Conservation (phyloP, 495 filamentous ascomycete species). For the Xylaria intraflava region DNA sequence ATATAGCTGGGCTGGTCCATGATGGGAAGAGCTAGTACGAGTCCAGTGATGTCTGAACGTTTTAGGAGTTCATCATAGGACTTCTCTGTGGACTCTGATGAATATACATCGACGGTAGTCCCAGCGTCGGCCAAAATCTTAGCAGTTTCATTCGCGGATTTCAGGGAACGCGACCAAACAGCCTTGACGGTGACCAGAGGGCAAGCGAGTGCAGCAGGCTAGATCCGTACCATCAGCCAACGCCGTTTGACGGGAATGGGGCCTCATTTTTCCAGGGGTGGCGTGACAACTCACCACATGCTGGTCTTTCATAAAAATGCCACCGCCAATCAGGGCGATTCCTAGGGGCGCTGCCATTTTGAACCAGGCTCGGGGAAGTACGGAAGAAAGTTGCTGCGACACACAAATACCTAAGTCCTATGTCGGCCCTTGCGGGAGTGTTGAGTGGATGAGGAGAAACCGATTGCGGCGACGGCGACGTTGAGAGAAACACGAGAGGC, state of each 20-base stretch:
- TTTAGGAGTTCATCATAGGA: slow-evolving; percentile 55
- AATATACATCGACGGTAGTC: slow-evolving; percentile 43
- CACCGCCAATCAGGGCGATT: slow-evolving; percentile 63
- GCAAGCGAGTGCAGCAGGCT: slow-evolving; percentile 48
- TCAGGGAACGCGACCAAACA: slow-evolving; percentile 55
- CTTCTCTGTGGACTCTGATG: slow-evolving; percentile 55
- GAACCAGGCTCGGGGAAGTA: neutral
- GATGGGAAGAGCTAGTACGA: slow-evolving; percentile 68
- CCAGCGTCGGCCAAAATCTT: slow-evolving; percentile 26
- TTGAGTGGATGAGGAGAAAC: neutral
- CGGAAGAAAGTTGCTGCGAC: neutral
- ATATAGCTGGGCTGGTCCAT: slow-evolving; percentile 51
- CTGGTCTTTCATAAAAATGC: slow-evolving; percentile 41
- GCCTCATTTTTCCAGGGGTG: neutral
- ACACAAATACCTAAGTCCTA: neutral
- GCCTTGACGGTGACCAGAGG: slow-evolving; percentile 47
- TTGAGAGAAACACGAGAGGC: neutral
- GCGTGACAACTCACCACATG: slow-evolving; percentile 31
- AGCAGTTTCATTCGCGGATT: slow-evolving; percentile 33
- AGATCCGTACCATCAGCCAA: slow-evolving; percentile 14
- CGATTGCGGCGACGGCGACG: neutral
- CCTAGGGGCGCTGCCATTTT: slow-evolving; percentile 40
- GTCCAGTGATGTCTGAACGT: slow-evolving; percentile 57
- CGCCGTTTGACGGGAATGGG: neutral
- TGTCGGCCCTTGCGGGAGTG: neutral